These are phyloP conservation scores for Biancaea sappan DNA, from an alignment of 306 rosid species.

Conservation along the genomic window DNA sequence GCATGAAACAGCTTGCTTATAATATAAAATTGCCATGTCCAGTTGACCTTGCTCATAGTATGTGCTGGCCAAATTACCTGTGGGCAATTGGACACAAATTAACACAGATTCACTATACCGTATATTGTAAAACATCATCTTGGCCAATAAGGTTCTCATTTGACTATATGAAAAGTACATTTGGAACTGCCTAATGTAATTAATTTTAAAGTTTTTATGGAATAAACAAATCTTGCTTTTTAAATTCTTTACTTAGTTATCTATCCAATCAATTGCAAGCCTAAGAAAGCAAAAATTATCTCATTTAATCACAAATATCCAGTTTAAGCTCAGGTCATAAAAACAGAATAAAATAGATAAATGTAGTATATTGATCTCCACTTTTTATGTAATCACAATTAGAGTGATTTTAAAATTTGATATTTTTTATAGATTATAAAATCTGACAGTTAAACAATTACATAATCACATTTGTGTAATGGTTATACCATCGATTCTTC, in stretches of 20 bases:
- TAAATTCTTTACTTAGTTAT: background rate
- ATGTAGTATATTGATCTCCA: background rate
- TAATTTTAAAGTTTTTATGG: no score
- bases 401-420: background rate
- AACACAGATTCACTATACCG: background rate
- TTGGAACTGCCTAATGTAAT: background rate
- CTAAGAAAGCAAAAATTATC: background rate
- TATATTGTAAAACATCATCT: background rate
- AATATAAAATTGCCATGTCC: conserved; percentile 93
- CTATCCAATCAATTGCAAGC: background rate
- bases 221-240: background rate
- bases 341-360: background rate
- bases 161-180: background rate
- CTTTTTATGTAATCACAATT: background rate
- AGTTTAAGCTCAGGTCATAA: background rate
- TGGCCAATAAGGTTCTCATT: background rate
- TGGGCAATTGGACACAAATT: conserved; percentile 28
- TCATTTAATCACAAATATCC: no score
- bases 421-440: background rate
- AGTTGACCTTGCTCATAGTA: conserved; percentile 93
- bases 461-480: background rate
- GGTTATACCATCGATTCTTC: background rate
- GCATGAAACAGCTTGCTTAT: conserved; percentile 86
- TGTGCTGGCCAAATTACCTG: conserved; percentile 92
- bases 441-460: background rate